Evolutionary conservation across 2,329 filamentous ascomycete genomes (phyloP), one percentile per base, ranked within the genome.

Genomic region (Amylocarpus encephaloides): DNA sequence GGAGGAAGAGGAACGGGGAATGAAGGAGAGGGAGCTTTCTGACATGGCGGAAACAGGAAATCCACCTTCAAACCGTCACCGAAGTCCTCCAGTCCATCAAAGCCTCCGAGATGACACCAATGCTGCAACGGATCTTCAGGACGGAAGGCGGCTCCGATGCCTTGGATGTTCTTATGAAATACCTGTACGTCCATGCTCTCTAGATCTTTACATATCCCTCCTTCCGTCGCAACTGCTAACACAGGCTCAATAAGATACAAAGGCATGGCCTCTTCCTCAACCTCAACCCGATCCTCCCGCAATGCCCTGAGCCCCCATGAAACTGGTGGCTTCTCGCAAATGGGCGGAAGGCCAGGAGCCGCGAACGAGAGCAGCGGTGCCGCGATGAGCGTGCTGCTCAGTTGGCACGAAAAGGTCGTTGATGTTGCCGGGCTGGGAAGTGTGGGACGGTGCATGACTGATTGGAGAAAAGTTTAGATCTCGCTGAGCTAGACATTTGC

Each of bases 341-440:
- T 92, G 38, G 74, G 73, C 15, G 69, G 69, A 11, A 70, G 81
- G 48, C 75, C 79, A 6, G 75, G 73, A 22, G 72, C 63, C 7
- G 66, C 73, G 34, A 79, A 74, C 65, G 81, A 85, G 65, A 86
- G 88, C 42, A 84, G 88, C 55, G 87, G 88, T 33, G 85, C 90
- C 50, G 86, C 85, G 48, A 97, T 97, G 93, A 97, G 93, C 66
- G 93, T 98, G 46, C 70, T 98, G 66, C 74, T 98, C 59, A 96
- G 90, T 71, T 98, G 93, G 93, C 93, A 98, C 67, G 93, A 98
- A 76, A 98, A 96, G 79, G 80, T 96, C 55, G 89, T 97, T 4
- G 93, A 98, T 64, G 83, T 96, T 64, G 88, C 90, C 34, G 93
- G 93, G 19, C 76, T 90, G 59, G 93, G 93, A 40, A 89, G 87